Base-by-base conservation (phyloP, 768 basidiomycete genomes). In the Pleurotus ostreatus region DNA sequence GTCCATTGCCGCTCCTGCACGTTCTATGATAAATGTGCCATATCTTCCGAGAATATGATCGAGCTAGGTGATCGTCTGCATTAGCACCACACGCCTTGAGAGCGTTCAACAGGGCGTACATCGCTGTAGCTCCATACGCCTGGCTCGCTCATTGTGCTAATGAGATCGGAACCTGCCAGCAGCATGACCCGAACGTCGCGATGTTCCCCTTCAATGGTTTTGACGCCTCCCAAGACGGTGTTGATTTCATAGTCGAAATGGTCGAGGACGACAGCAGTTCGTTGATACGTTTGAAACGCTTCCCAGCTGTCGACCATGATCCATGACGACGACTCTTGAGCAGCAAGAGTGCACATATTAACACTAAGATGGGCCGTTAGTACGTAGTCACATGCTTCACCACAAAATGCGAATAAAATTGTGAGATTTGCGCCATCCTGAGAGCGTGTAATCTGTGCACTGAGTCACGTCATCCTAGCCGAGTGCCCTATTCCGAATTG, bases 281-380 rank as follows among this genome's bases (percentile, higher is more conserved):
- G 89, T 66, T 94, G 91, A 75, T 99, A 99, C 46, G 83, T 77
- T 71, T 94, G 95, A 69, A 92, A 88, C 12, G 95, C 94, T 71
- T 99, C 97, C 95, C 95, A 99, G 16, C 94, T 78, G 68, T 99
- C 97, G 44, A 98, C 89, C 94, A 97, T 98, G 45, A 99, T 78
- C 93, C 93, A 98, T 18, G 85, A 82, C 45, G 88, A 88, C 2
- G 95, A 94, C 66, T 95, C 86, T 68, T 94, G 89, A 34, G 93
- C 85, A 9, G 92, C 96, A 37, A 94, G 80, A 51, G 82, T 87
- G 73, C 92, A 94, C 90, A 93, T 94, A 62, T 83, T 83, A 55
- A 89, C 88, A 59, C 92, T 92, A 70, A 18, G 18, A 30, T 38
- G 25, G 20, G 30, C 30, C 30, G 30, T 34, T 9, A 34, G 30